phyloP scores from a whole-genome alignment of 73 alveolate genomes.

The Tetrahymena thermophila region DNA sequence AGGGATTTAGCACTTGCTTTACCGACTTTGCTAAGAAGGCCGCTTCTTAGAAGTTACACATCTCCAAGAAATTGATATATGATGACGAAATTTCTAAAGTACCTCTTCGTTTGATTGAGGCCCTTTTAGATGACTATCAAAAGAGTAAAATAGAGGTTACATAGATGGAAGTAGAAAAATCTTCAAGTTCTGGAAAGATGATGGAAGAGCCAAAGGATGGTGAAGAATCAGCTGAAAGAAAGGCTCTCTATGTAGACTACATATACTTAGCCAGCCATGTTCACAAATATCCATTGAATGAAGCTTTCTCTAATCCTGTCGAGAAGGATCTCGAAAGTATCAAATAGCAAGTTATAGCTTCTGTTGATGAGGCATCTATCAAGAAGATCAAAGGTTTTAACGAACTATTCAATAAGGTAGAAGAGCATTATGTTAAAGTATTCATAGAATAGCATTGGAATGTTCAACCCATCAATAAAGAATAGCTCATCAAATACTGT shows the following conservation, averaged over 20 bases:
- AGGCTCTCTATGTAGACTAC: background rate
- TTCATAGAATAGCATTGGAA: background rate
- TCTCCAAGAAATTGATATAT: background rate
- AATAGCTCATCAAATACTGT: background rate
- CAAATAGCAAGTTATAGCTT: background rate
- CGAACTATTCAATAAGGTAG: background rate
- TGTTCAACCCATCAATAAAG: background rate
- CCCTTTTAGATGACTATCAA: background rate
- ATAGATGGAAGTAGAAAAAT: background rate
- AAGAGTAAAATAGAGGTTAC: background rate
- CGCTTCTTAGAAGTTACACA: background rate
- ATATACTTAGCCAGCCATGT: background rate
- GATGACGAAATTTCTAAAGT: background rate
- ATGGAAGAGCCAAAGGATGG: background rate
- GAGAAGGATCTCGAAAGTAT: background rate
- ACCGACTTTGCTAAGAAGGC: background rate
- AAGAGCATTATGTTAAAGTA: background rate
- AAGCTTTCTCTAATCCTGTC: background rate
- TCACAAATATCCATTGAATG: background rate
- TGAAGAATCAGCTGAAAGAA: background rate
- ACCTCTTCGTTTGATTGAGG: background rate
- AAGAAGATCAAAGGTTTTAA: background rate
- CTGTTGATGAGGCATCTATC: background rate
- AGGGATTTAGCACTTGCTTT: background rate
- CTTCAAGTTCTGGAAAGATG: background rate